phyloP scores from a whole-genome alignment of 495 filamentous ascomycete genomes.

The Aspergillus sparsus region DNA sequence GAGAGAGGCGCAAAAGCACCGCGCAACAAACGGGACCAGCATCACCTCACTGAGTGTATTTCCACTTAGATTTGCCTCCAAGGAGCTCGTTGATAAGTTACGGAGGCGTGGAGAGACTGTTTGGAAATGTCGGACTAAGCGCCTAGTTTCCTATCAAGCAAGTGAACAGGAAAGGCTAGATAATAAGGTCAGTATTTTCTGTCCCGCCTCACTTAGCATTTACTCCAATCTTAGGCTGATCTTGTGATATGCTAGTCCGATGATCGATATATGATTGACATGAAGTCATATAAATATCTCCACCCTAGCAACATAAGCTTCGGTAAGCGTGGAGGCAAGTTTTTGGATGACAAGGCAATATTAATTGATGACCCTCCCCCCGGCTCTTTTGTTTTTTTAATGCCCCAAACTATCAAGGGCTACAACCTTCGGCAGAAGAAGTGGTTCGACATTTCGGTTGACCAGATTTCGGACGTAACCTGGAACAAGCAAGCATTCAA shows the following conservation, averaged over 20 bases:
- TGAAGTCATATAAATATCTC: background rate
- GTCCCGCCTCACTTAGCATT: no score
- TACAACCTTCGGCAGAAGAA: conserved; percentile 42
- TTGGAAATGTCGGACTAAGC: background rate
- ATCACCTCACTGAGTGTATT: background rate
- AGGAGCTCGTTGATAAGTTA: background rate
- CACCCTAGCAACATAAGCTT: background rate
- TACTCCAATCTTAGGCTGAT: no score
- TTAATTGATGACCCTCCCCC: background rate
- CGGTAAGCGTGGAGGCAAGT: no score
- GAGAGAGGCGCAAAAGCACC: no score
- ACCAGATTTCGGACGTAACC: conserved; percentile 36
- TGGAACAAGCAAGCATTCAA: conserved; percentile 56
- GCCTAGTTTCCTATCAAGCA: background rate
- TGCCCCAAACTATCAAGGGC: conserved; percentile 33
- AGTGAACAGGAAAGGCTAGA: background rate
- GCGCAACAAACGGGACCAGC: no score
- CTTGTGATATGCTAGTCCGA: background rate
- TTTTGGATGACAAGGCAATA: background rate
- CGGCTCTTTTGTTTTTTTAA: conserved; percentile 23
- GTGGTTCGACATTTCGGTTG: conserved; percentile 40
- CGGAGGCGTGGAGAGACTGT: background rate
- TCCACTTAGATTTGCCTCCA: background rate
- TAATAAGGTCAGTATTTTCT: background rate
- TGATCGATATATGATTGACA: background rate